Base-by-base conservation (phyloP, 169 alveolate species). In the Plasmodium yoelii region DNA sequence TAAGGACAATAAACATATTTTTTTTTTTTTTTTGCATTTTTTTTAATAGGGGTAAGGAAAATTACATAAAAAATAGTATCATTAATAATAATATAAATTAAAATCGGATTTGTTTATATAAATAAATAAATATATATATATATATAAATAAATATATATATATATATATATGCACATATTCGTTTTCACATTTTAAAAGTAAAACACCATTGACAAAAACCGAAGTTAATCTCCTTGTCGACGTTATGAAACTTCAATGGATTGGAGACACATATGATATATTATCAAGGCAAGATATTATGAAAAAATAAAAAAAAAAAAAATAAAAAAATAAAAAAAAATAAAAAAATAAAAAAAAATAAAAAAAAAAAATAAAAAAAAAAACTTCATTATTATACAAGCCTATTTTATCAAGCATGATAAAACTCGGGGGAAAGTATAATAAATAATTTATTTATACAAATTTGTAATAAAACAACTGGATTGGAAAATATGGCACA, bases 201-300 rank as follows among this genome's bases (percentile, higher is more conserved):
- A 57, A 73, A 59, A 73, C 87, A 22, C 87, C 87, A 56, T 15
- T 73, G 19, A 73, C 87, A 13, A 73, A 59, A 46, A 51, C 39
- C 6, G 87, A 73, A 73, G 87, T 73, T 44, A 73, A 73, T 51
- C 87, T 73, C 13, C 59, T 73, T 6, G 87, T 73, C 0, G 87
- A 73, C 18, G 88, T 59, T 12, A 73, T 73, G 88, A 73, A 57
- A 13, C 60, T 73, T n/a, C 88, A 73, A 13, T 75, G 88, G 88
- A 75, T 75, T 12, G 88, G 88, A 60, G 75, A 75, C 28, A 75
- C 88, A 6, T 75, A 75, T 51, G 88, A 75, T 65, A 75, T 75
- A 61, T 75, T 75, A 67, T 75, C 88, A 60, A 53, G 75, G 75
- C 49, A 75, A 61, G 61, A 24, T 22, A 8, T n/a, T 13, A 57